These are phyloP conservation scores for Peronospora tabacina DNA, from an alignment of 352 stramenopile species.

Conservation along the genomic window DNA sequence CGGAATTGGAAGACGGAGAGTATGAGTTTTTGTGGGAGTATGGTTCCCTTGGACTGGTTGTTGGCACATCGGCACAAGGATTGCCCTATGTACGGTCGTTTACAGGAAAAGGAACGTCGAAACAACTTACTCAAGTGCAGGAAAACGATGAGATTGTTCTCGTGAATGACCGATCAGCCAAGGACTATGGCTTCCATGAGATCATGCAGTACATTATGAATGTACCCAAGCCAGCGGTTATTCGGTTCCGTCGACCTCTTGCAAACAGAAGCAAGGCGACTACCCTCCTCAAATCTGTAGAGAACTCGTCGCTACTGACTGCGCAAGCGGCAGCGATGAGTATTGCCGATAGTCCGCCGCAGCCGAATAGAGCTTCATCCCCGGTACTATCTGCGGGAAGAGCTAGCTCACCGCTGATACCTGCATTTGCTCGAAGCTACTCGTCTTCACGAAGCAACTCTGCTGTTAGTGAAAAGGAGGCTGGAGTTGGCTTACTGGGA, in stretches of 20 bases:
- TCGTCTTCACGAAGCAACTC: conserved; percentile 19
- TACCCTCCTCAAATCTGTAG: conserved; percentile 4
- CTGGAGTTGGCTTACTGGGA: conserved; percentile 15
- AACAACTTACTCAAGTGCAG: conserved; percentile 56
- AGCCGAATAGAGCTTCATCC: conserved; percentile 15
- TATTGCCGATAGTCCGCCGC: conserved; percentile 1
- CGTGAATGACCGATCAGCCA: conserved; percentile 55
- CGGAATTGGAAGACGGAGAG: conserved; percentile 48
- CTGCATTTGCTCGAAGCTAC: conserved; percentile 9
- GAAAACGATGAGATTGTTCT: conserved; percentile 78
- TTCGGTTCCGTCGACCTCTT: conserved; percentile 52
- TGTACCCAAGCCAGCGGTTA: conserved; percentile 67
- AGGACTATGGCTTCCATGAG: conserved; percentile 55
- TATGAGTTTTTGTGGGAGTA: conserved; percentile 86
- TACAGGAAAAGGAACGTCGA: conserved; percentile 71
- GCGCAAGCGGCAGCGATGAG: conserved; percentile 22
- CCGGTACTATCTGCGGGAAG: conserved; percentile 3
- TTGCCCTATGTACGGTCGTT: conserved; percentile 74
- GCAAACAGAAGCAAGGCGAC: conserved; percentile 20
- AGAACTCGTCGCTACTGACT: conserved; percentile 16
- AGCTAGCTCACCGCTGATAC: conserved; percentile 6
- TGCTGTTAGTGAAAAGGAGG: conserved; percentile 16
- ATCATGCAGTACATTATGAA: conserved; percentile 85
- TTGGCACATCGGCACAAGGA: conserved; percentile 45
- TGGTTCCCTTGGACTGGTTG: conserved; percentile 58